Evolutionary conservation across 192 early-diverging fungal species (phyloP), one percentile per base, ranked within the genome.

Genomic region (Coemansia sp.): DNA sequence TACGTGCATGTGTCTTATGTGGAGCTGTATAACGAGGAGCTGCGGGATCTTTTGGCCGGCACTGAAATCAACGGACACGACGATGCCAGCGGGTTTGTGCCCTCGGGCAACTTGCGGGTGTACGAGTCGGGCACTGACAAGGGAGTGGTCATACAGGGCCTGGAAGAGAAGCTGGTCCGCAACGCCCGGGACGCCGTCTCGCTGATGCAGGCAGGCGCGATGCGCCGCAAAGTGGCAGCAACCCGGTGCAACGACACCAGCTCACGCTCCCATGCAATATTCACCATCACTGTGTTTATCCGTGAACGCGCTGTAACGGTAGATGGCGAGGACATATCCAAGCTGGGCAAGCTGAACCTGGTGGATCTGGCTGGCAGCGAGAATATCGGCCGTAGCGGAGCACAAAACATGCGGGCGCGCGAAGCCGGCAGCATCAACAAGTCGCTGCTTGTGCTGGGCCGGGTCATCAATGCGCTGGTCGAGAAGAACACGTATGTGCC

Each of bases 311-410:
- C 68, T 5, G 56, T 60, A 38, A 61, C 69, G 0, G 81, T 84
- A 0, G 89, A 90, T 36, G 91, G 93, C 21, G 90, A 96, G 56
- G 91, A 93, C 37, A 63, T 96, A 1, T 56, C 93, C n/a, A 94
- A 92, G 73, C 81, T 93, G 38, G 96, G 94, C 15, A 98, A 98
- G 53, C 75, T 98, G 12, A 95, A 97, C 62, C 79, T 99, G 17
- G 96, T 99, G 0, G 96, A 99, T 69, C 62, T 99, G 55, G 94
- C 96, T 0, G 94, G 96, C 5, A 91, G 89, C 36, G 94, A 98
- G 53, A 94, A 94, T 62, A 91, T 96, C 59, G 86, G 87, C 1
- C 85, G 90, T 21, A 90, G 91, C 0, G 96, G 93, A 6, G 94
- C 92, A 0, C 88, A 95, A 64, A 81, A 88, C 43, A 65, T 69